These are phyloP conservation scores for Saccharomycopsis phalli DNA, from an alignment of 1,139 yeast species.

Conservation along the genomic window DNA sequence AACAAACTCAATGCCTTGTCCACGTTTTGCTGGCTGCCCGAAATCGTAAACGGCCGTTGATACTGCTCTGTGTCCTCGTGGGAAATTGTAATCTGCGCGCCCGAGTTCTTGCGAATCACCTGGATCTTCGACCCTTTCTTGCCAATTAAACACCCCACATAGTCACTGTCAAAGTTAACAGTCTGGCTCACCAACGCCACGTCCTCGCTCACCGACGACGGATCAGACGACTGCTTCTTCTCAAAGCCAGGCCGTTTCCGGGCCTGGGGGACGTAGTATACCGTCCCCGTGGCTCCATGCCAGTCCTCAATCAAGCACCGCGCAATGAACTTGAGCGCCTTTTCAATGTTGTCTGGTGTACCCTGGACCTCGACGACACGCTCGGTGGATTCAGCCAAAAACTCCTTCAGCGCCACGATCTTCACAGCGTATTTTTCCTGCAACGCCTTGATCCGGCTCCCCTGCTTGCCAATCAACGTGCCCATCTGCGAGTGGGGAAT, in stretches of 20 bases:
- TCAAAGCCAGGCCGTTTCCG: constrained; percentile 21
- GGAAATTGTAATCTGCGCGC: constrained; percentile 74
- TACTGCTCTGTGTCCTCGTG: constrained; percentile 57
- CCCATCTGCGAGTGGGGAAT: constrained; percentile 89
- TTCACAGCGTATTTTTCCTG: constrained; percentile 65
- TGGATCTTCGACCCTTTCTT: constrained; percentile 80
- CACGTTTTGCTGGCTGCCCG: constrained; percentile 56
- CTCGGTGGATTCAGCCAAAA: constrained; percentile 77
- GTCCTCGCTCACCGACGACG: constrained; percentile 8
- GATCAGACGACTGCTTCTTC: constrained; percentile 8
- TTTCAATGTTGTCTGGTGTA: constrained; percentile 51
- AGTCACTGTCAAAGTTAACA: constrained; percentile 65
- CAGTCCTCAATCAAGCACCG: constrained; percentile 71
- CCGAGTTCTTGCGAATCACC: constrained; percentile 72
- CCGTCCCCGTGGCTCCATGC: constrained; percentile 55
- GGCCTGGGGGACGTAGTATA: constrained; percentile 54
- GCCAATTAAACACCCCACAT: constrained; percentile 89
- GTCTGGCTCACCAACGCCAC: constrained; percentile 30
- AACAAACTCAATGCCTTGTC: constrained; percentile 63
- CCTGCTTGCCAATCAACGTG: constrained; percentile 80
- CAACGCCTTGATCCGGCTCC: constrained; percentile 70
- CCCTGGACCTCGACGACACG: constrained; percentile 88
- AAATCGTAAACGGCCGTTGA: constrained; percentile 65
- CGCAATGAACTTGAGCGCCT: constrained; percentile 53
- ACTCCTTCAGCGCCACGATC: constrained; percentile 83